Percentiles rank a stretch among this genome's conserved stretches.
phyloP scores from a whole-genome alignment of 2,329 filamentous ascomycete genomes.

The Trichoderma aggressivum region DNA sequence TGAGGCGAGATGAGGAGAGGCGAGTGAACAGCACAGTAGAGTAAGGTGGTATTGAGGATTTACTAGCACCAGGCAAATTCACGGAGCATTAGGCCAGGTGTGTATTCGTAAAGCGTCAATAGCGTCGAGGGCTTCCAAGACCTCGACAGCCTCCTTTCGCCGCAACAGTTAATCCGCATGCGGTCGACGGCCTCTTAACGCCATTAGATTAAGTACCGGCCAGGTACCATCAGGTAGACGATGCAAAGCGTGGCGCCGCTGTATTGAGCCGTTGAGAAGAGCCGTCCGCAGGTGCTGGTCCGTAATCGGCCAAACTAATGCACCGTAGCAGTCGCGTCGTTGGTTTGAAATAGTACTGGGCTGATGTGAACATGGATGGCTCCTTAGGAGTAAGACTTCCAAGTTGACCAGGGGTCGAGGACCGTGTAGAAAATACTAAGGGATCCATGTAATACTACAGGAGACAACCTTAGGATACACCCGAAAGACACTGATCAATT shows the following conservation, averaged over 20 bases:
- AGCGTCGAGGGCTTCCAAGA: background rate
- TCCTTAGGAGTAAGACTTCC: background rate
- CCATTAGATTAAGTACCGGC: background rate
- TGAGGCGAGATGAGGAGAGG: background rate
- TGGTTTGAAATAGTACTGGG: background rate
- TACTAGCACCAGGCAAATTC: background rate
- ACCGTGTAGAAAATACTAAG: background rate
- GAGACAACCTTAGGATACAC: background rate
- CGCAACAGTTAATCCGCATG: slow-evolving; percentile 4
- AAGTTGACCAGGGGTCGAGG: background rate
- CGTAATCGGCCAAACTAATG: background rate
- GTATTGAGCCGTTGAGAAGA: background rate
- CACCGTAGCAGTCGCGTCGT: background rate
- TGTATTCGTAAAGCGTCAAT: too few relatives aligned
- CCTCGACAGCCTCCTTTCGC: background rate
- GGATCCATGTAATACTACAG: too few relatives aligned
- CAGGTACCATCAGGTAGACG: background rate
- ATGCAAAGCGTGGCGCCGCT: background rate
- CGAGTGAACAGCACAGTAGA: background rate
- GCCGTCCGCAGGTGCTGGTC: background rate
- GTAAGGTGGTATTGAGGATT: background rate
- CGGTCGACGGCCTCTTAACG: background rate
- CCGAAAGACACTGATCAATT: background rate
- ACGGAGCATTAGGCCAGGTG: background rate
- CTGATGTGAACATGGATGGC: background rate